Conservation (phyloP, 2,329 filamentous ascomycete genomes). For the Paradendryphiella salina region DNA sequence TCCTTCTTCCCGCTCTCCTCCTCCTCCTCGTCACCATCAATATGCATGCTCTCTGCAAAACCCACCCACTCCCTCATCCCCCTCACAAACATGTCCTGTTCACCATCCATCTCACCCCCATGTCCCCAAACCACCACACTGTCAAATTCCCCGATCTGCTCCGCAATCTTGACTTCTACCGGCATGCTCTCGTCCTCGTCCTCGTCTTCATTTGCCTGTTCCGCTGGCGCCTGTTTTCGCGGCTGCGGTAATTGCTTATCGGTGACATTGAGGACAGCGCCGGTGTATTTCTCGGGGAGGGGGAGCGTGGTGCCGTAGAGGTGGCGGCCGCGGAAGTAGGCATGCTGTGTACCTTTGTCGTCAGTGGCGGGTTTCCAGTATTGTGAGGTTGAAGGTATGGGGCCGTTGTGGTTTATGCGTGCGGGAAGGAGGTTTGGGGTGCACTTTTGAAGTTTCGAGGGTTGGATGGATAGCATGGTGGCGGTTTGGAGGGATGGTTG, state of each 20-base stretch:
- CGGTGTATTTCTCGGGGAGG: slow-evolving; percentile 72
- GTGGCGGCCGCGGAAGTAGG: slow-evolving; percentile 68
- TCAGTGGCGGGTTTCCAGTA: slow-evolving; percentile 70
- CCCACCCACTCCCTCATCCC: slow-evolving; percentile 79
- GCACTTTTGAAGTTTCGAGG: slow-evolving; percentile 45
- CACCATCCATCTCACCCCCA: slow-evolving; percentile 65
- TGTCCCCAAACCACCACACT: slow-evolving; percentile 83
- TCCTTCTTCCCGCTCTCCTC: neutral
- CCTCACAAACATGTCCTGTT: slow-evolving; percentile 70
- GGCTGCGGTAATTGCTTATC: slow-evolving; percentile 28
- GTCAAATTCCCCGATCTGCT: slow-evolving; percentile 70
- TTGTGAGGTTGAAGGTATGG: slow-evolving; percentile 63
- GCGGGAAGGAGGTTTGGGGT: slow-evolving; percentile 78
- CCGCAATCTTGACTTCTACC: slow-evolving; percentile 53
- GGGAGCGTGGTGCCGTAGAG: slow-evolving; percentile 68
- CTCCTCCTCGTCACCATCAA: slow-evolving; percentile 22
- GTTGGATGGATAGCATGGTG: slow-evolving; percentile 53
- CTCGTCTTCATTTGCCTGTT: slow-evolving; percentile 14
- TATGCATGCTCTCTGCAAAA: slow-evolving; percentile 63
- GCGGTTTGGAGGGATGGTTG: neutral
- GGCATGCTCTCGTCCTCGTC: slow-evolving; percentile 20
- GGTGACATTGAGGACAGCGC: slow-evolving; percentile 45
- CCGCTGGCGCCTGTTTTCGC: neutral
- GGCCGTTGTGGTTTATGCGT: slow-evolving; percentile 75
- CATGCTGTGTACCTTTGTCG: slow-evolving; percentile 27